Evolutionary conservation across 2,329 filamentous ascomycete genomes (phyloP).

Genomic region (Bertia moriformis): DNA sequence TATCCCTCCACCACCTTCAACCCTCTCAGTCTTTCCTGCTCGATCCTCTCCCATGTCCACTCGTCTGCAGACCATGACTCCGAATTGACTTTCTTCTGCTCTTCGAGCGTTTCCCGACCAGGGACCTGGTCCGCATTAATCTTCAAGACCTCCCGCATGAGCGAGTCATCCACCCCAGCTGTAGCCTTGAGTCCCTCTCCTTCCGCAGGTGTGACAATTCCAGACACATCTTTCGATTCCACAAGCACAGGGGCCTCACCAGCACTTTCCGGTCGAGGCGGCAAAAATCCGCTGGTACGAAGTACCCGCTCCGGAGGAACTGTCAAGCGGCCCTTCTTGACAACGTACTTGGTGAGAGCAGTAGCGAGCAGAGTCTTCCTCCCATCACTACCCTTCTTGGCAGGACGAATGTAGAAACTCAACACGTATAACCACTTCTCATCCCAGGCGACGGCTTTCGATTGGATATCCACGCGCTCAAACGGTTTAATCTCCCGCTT

Average conservation of each 20-base stretch:
- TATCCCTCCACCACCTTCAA: background rate
- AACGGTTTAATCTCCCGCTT: conserved; percentile 37
- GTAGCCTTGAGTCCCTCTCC: background rate
- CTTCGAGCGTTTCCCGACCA: background rate
- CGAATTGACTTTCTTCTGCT: background rate
- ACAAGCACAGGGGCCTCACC: background rate
- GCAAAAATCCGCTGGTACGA: conserved; percentile 42
- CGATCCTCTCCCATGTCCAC: conserved; percentile 1
- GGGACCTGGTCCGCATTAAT: background rate
- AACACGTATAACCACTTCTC: conserved; percentile 40
- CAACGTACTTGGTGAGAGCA: conserved; percentile 40
- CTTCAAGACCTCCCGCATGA: background rate
- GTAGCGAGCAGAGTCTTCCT: conserved; percentile 27
- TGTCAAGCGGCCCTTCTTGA: conserved; percentile 47
- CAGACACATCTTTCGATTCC: background rate
- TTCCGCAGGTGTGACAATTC: background rate
- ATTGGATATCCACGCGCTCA: conserved; percentile 33
- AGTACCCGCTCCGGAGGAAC: conserved; percentile 50
- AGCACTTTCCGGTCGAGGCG: conserved; percentile 12
- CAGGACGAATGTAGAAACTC: conserved; percentile 31
- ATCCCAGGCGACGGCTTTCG: conserved; percentile 36
- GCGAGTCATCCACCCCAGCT: background rate
- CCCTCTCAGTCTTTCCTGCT: background rate
- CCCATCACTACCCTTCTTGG: conserved; percentile 9
- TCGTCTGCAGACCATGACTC: background rate